These are phyloP conservation scores for Leccinum griseonigrum DNA, from an alignment of 1,284 basidiomycete species.

Conservation along the genomic window DNA sequence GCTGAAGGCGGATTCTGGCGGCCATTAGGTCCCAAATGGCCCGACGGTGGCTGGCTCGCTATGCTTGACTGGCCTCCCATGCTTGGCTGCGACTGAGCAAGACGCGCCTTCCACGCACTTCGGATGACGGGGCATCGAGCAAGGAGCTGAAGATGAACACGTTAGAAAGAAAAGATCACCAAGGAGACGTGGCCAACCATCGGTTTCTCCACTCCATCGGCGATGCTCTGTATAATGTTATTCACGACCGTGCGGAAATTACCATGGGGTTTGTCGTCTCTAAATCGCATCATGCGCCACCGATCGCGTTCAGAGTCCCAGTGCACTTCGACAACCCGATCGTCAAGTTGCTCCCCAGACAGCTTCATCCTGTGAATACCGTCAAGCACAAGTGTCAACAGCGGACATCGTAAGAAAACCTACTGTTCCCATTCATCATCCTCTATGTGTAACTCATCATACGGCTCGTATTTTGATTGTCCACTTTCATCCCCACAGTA, in stretches of 20 bases:
- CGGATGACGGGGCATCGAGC: slow-evolving; percentile 58
- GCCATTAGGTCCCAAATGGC: slow-evolving; percentile 22
- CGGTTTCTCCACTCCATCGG: slow-evolving; percentile 88
- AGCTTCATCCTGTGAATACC: slow-evolving; percentile 69
- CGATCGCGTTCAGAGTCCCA: slow-evolving; percentile 71
- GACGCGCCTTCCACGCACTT: slow-evolving; percentile 63
- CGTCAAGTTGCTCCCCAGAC: slow-evolving; percentile 86
- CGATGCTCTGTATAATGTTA: slow-evolving; percentile 84
- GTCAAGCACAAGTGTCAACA: slow-evolving; percentile 9
- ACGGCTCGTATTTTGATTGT: slow-evolving; percentile 71
- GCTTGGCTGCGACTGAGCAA: slow-evolving; percentile 31
- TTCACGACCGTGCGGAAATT: slow-evolving; percentile 84
- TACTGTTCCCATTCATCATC: slow-evolving; percentile 94
- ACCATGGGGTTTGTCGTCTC: slow-evolving; percentile 89
- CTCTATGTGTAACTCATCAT: slow-evolving; percentile 83
- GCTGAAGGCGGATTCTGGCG: slow-evolving; percentile 22
- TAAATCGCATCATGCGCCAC: slow-evolving; percentile 90
- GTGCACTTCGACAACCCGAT: slow-evolving; percentile 90
- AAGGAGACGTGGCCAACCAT: slow-evolving; percentile 47
- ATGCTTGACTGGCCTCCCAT: not conserved
- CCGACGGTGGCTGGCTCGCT: slow-evolving; percentile 12
- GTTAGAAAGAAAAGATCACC: slow-evolving; percentile 9
- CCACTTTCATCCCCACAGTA: slow-evolving; percentile 71
- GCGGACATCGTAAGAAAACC: slow-evolving; percentile 28
- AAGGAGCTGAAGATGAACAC: slow-evolving; percentile 49